Evolutionary conservation across 1,139 yeast species (phyloP).

Genomic region (Debaryomyces nepalensis): DNA sequence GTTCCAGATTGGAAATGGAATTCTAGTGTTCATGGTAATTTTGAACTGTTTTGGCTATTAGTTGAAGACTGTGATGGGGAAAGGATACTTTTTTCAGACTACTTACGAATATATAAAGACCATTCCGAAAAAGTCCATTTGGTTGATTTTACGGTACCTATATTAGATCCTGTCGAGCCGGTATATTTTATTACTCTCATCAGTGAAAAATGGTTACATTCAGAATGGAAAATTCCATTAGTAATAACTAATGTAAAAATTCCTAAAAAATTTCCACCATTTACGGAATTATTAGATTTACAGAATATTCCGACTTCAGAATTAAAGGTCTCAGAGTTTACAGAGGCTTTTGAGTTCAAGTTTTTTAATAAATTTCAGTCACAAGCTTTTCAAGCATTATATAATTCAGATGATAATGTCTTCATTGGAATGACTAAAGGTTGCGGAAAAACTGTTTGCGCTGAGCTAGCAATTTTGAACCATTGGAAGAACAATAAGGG

Average conservation of each 20-base stretch:
- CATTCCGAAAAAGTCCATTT: constrained; percentile 57
- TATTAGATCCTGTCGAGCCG: constrained; percentile 69
- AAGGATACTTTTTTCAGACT: constrained; percentile 61
- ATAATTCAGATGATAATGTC: constrained; percentile 59
- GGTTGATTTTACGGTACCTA: constrained; percentile 68
- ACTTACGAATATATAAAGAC: constrained; percentile 53
- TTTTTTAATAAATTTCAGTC: constrained; percentile 75
- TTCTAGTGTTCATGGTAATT: constrained; percentile 57
- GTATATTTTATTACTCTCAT: constrained; percentile 71
- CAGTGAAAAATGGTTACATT: constrained; percentile 86
- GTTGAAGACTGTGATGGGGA: constrained; percentile 91
- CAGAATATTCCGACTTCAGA: constrained; percentile 54
- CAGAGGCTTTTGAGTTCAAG: constrained; percentile 47
- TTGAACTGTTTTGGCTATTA: constrained; percentile 68
- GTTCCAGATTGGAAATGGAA: constrained; percentile 84
- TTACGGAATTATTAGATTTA: constrained; percentile 56
- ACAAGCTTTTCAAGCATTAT: constrained; percentile 66
- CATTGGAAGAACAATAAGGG: constrained; percentile 67
- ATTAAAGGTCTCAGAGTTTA: constrained; percentile 52
- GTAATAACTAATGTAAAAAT: constrained; percentile 56
- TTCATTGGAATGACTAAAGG: constrained; percentile 79
- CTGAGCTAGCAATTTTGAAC: constrained; percentile 71
- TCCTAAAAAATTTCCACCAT: constrained; percentile 74
- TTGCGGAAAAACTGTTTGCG: constrained; percentile 72
- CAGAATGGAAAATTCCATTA: constrained; percentile 67